Base-by-base conservation (phyloP, 441 rosid species). In the Capsella rubella region DNA sequence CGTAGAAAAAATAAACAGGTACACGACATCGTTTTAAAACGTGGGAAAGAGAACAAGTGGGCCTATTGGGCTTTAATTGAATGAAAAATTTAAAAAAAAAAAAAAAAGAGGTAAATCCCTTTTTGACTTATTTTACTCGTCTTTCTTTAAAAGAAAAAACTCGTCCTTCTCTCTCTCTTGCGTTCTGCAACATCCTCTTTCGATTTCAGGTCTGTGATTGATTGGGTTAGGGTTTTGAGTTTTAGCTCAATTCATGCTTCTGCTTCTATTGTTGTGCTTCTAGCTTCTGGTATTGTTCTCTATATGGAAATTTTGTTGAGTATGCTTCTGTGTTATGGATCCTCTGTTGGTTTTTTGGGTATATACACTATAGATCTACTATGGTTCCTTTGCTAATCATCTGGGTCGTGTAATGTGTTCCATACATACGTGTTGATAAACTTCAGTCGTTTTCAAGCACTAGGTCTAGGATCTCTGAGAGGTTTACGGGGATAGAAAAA, bases 181-280 rank as follows among this genome's bases (percentile, higher is more conserved):
- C 69, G 73, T 66, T 66, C 77, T 14, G 79, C 58, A 10, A 6
- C 67, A 54, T 66, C 65, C 16, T 60, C 64, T 53, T 14, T 54
- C 77, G 77, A 78, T 72, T 67, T 12, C 77, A 78, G 81, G 81
- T 16, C 18, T 16, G 18, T 78, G 70, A 67, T 45, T 66, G 55
- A 56, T 65, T 71, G 18, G 21, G 50, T 76, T 76, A 76, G 67
- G 76, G 77, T 72, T 72, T 71, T 6, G 60, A 54, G 31, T 29
- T 71, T 35, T 29, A 13, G 14, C 52, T 60, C 42, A 31, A 50
- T 37, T 54, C 46, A 63, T 56, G 51, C 10, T 28, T 68, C 69
- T 43, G 43, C 59, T 54, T 64, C 61, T 13, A 18, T 21, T 39
- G 4, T 63, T 29, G 13, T 29, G 39, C 29, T 63, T 69, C 43